Base-by-base conservation (phyloP, 306 rosid genomes). In the Oemleria cerasiformis region DNA sequence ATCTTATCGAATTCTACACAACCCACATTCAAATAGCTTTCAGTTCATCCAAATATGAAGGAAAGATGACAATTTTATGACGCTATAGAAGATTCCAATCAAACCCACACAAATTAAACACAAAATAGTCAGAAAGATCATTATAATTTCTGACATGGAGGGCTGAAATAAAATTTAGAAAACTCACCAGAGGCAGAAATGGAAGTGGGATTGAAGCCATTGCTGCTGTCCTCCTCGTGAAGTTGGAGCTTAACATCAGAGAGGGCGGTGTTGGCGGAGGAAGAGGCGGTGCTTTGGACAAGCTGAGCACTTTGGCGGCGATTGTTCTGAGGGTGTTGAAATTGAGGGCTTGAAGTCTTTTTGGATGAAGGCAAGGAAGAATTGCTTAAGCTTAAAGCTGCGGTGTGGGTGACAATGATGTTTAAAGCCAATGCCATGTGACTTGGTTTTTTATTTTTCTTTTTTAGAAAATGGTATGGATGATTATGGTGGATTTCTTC, bases 381-480 rank as follows among this genome's bases (percentile, higher is more conserved):
- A 30, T 30, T 41, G 44, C 30, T 43, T 16, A 75, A 70, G 39
- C 76, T 39, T 20, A 81, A 68, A 20, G 67, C 81, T 67, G 73
- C 77, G 66, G 80, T 80, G 44, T 75, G 81, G 39, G 67, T 78
- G 42, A 72, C 68, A 53, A 77, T 34, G 67, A 76, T 43, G 45
- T 73, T 73, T 23, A 77, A 58, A 79, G 84, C 74, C 57, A 79
- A 63, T 36, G 84, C 79, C 86, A 82, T 74, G 25, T 15, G 74
- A 56, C 0, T 38, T 42, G 34, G 30, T 42, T 61, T 6, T 20
- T 47, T 67, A 25, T 1, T 25, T 30, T 30, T 30, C 3, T 30
- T 30, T 30, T 30, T 3, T 0, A 7, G 13, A 16, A 4, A 21
- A 25, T 15, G 70, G 15, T n/a, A 14, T 5, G 13, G 63, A 30